Percentiles rank a stretch among this genome's conserved stretches.
These are phyloP conservation scores for Anisogramma anomala DNA, from an alignment of 2,329 filamentous ascomycete genomes.

Conservation along the genomic window DNA sequence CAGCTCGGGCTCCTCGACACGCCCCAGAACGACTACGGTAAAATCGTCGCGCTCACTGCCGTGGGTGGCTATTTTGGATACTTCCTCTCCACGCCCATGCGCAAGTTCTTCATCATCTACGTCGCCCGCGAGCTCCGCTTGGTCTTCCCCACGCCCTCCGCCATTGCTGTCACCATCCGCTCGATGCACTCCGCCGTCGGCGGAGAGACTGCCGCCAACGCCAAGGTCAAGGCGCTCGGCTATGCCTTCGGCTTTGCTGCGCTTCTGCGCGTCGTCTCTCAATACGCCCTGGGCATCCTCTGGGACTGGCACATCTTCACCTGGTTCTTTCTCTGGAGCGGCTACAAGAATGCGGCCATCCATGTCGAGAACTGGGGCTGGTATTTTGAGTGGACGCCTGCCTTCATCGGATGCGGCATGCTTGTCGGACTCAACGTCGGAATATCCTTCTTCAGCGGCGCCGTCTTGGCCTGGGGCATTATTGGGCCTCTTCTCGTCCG, in stretches of 20 bases:
- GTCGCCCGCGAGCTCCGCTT: slow-evolving; percentile 33
- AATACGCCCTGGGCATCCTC: slow-evolving; percentile 46
- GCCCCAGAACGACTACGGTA: slow-evolving; percentile 36
- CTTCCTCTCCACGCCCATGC: slow-evolving; percentile 39
- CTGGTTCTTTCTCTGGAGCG: slow-evolving; percentile 43
- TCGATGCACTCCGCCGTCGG: slow-evolving; percentile 41
- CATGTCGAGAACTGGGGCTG: slow-evolving; percentile 47
- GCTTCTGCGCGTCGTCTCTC: slow-evolving; percentile 40
- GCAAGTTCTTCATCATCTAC: slow-evolving; percentile 43
- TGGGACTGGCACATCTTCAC: slow-evolving; percentile 46
- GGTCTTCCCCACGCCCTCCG: slow-evolving; percentile 47
- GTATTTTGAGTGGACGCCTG: slow-evolving; percentile 45
- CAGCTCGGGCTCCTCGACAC: slow-evolving; percentile 35
- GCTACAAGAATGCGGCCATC: slow-evolving; percentile 28
- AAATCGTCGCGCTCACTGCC: slow-evolving; percentile 38
- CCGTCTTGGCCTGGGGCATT: slow-evolving; percentile 42
- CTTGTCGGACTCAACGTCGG: slow-evolving; percentile 48
- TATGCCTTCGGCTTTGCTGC: slow-evolving; percentile 37
- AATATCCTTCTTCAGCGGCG: slow-evolving; percentile 44
- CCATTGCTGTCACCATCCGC: slow-evolving; percentile 47
- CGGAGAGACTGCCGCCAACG: slow-evolving; percentile 38
- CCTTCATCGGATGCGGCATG: slow-evolving; percentile 47
- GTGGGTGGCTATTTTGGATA: slow-evolving; percentile 42
- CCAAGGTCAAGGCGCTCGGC: slow-evolving; percentile 42
- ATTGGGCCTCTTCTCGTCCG: slow-evolving; percentile 46